These are phyloP conservation scores for Hymenoscyphus linearis DNA, from an alignment of 2,329 filamentous ascomycete genomes.

Conservation along the genomic window DNA sequence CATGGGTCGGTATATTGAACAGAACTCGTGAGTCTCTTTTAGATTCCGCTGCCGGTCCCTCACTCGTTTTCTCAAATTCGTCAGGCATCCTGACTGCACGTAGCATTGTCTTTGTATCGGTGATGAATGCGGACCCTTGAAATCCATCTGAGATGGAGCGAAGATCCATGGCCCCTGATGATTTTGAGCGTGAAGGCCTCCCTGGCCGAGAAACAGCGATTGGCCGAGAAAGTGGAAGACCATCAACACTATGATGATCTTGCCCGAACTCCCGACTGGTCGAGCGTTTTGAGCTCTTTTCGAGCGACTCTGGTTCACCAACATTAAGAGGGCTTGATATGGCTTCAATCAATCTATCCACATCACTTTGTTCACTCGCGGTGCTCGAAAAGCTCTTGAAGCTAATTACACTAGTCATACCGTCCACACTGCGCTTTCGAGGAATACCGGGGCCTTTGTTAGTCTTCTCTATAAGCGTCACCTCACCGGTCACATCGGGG, in stretches of 20 bases:
- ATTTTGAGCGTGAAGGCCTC: slow-evolving; percentile 18
- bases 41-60: neutral
- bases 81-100: slow-evolving; percentile 43
- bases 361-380: slow-evolving; percentile 46
- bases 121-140: slow-evolving; percentile 36
- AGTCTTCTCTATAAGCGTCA: slow-evolving; percentile 54
- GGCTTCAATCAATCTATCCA: slow-evolving; percentile 66
- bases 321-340: slow-evolving; percentile 55
- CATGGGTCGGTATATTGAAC: slow-evolving; percentile 18
- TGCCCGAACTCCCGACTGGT: slow-evolving; percentile 20
- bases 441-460: slow-evolving; percentile 20
- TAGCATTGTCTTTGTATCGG: slow-evolving; percentile 38
- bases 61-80: slow-evolving; percentile 27
- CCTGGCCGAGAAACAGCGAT: neutral
- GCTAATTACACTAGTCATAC: slow-evolving; percentile 23
- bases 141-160: slow-evolving; percentile 27
- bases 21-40: slow-evolving; percentile 14
- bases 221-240: neutral
- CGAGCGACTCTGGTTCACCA: slow-evolving; percentile 34
- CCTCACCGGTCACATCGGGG: slow-evolving; percentile 43
- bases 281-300: slow-evolving; percentile 14
- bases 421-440: slow-evolving; percentile 22
- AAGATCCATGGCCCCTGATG: slow-evolving; percentile 20
- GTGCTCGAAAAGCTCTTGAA: slow-evolving; percentile 26
- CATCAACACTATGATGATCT: slow-evolving; percentile 16